These are phyloP conservation scores for Pseudopyricularia javanii DNA, from an alignment of 2,329 filamentous ascomycete species.

Conservation along the genomic window DNA sequence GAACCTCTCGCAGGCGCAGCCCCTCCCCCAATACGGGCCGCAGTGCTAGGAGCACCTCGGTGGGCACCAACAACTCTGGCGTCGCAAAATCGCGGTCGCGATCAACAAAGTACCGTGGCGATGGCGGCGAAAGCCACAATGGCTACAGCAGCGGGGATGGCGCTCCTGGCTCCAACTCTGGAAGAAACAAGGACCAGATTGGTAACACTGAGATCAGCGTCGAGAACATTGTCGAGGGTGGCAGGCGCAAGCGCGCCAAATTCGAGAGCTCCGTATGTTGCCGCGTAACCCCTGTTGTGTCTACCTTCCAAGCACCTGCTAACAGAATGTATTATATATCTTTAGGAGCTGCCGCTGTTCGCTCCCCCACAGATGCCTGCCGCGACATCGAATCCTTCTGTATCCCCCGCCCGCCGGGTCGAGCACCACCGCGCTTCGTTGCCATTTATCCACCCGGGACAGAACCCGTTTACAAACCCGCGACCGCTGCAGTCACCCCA, in stretches of 20 bases:
- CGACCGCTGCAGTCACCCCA: constrained; percentile 76
- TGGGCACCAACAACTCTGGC: constrained; percentile 31
- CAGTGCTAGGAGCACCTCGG: constrained; percentile 67
- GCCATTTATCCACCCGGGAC: constrained; percentile 63
- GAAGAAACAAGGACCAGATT: constrained; percentile 72
- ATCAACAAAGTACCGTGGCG: constrained; percentile 57
- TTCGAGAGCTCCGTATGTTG: constrained; percentile 89
- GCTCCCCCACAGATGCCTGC: constrained; percentile 89
- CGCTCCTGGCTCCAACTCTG: constrained; percentile 62
- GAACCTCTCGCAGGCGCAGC: constrained; percentile 64
- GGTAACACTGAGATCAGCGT: constrained; percentile 95
- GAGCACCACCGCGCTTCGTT: constrained; percentile 59
- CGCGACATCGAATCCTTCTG: constrained; percentile 91
- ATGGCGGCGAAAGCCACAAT: constrained; percentile 54
- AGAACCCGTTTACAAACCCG: constrained; percentile 69
- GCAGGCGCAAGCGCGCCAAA: constrained; percentile 87
- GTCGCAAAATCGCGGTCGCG: constrained; percentile 49
- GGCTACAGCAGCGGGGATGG: constrained; percentile 84
- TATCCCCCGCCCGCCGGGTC: constrained; percentile 78
- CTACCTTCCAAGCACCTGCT: not conserved
- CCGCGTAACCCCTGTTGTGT: constrained; percentile 1
- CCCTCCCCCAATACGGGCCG: constrained; percentile 57
- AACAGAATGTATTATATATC: not conserved
- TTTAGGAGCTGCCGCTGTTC: constrained; percentile 87
- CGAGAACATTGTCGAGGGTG: constrained; percentile 96